A percentile compares a stretch with the other conserved stretches of the same genome.
Evolutionary conservation across 164 flowering plant genomes (phyloP).

Genomic region (Dillenia suffruticosa): DNA sequence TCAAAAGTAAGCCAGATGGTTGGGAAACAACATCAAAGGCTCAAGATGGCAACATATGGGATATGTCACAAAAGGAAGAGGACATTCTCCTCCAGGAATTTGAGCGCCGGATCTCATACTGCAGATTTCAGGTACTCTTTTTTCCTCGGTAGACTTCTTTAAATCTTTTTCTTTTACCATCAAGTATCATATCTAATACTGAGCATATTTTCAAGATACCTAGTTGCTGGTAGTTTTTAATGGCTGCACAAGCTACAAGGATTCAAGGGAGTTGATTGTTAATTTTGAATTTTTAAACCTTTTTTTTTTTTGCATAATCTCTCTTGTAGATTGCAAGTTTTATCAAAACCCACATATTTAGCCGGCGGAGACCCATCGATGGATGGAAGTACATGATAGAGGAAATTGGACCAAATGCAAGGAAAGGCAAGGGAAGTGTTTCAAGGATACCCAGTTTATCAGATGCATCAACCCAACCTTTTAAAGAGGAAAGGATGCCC

Average conservation of each 20-base stretch:
- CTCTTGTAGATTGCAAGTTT: slow-evolving; percentile 85
- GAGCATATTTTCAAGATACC: background rate
- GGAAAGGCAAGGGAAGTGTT: slow-evolving; percentile 84
- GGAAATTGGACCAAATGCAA: slow-evolving; percentile 91
- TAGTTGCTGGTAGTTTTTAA: background rate
- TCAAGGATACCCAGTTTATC: slow-evolving; percentile 71
- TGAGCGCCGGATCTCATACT: slow-evolving; percentile 87
- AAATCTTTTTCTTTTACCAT: background rate
- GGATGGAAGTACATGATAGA: slow-evolving; percentile 99
- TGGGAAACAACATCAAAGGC: slow-evolving; percentile 87
- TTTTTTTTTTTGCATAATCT: background rate
- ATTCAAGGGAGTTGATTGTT: no score
- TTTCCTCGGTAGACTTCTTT: background rate
- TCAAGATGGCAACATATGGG: slow-evolving; percentile 89
- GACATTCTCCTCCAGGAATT: slow-evolving; percentile 95
- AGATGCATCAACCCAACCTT: slow-evolving; percentile 82
- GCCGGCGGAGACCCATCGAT: slow-evolving; percentile 91
- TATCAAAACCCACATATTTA: slow-evolving; percentile 92
- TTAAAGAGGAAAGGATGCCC: slow-evolving; percentile 53
- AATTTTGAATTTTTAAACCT: no score
- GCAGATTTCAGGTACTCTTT: slow-evolving; percentile 79
- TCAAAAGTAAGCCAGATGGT: slow-evolving; percentile 93
- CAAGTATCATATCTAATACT: background rate
- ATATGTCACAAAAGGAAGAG: slow-evolving; percentile 93
- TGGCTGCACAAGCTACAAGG: no score